A percentile compares a stretch with the other conserved stretches of the same genome.
Conservation (phyloP, 2,329 filamentous ascomycete species). For the Ascochyta fabae region DNA sequence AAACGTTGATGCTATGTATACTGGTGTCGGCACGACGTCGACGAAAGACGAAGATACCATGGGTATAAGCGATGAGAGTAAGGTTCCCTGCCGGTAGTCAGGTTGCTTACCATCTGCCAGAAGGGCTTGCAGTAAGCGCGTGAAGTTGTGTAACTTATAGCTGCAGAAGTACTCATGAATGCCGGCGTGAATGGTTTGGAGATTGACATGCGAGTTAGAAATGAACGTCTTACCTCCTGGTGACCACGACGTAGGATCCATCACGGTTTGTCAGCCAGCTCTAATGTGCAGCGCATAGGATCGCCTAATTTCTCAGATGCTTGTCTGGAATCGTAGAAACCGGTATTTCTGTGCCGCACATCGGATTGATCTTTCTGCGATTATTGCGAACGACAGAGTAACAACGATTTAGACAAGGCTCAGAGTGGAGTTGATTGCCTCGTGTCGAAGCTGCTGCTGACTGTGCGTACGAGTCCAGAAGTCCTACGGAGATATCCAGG, state of each 20-base stretch:
- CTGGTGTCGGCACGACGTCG: background rate
- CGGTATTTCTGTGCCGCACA: background rate
- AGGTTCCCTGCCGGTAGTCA: background rate
- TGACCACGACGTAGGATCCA: too few species aligned
- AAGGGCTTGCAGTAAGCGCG: background rate
- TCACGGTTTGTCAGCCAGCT: background rate
- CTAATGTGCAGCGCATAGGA: background rate
- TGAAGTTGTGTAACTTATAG: background rate
- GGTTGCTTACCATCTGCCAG: background rate
- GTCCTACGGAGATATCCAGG: background rate
- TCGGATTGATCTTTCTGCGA: slow-evolving; percentile 1
- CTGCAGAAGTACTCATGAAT: background rate
- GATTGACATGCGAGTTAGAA: background rate
- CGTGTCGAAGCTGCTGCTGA: background rate
- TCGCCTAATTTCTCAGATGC: background rate
- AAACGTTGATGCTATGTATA: background rate
- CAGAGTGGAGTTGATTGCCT: background rate
- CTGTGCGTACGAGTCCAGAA: background rate
- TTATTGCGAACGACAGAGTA: background rate
- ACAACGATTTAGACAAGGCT: background rate
- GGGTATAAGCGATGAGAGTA: background rate
- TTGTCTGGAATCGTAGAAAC: background rate
- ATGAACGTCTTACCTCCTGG: background rate
- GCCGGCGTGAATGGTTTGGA: background rate
- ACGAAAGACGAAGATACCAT: background rate